Percentiles rank a stretch among this genome's conserved stretches.
These are phyloP conservation scores for Yamadazyma tumulicola DNA, from an alignment of 805 yeast species.

Conservation along the genomic window DNA sequence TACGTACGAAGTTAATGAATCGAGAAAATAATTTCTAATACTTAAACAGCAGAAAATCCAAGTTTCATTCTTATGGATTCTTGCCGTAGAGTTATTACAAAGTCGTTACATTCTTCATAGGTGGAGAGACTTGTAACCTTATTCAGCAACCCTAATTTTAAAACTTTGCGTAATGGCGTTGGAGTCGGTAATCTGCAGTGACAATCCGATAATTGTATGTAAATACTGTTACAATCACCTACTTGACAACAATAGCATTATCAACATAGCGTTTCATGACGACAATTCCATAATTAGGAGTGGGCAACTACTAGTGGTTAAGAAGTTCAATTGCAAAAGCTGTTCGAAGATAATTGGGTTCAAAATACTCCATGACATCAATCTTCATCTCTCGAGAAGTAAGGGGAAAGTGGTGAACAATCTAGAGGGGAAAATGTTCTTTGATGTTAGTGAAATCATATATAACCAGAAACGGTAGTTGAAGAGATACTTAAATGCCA, in stretches of 20 bases:
- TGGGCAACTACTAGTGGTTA: constrained; percentile 7
- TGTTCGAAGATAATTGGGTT: constrained; percentile 15
- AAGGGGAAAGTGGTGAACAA: not conserved
- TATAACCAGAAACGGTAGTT: no score
- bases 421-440: constrained; percentile 8
- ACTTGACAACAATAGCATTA: constrained; percentile 1
- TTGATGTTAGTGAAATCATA: constrained; percentile 4
- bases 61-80: no score
- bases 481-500: no score
- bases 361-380: constrained; percentile 10
- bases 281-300: constrained; percentile 3
- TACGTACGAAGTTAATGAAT: no score
- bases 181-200: not conserved
- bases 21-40: no score
- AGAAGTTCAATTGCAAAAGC: constrained; percentile 10
- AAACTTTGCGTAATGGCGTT: not conserved
- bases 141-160: no score
- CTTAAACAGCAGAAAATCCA: no score
- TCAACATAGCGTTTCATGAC: constrained; percentile 5
- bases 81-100: no score
- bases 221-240: constrained; percentile 11
- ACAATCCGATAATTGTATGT: constrained; percentile 8
- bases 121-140: no score
- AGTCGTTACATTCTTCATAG: no score
- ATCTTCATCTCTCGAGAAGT: no score